Conservation (phyloP, 2,329 filamentous ascomycete species). For the Penicillium sp. region DNA sequence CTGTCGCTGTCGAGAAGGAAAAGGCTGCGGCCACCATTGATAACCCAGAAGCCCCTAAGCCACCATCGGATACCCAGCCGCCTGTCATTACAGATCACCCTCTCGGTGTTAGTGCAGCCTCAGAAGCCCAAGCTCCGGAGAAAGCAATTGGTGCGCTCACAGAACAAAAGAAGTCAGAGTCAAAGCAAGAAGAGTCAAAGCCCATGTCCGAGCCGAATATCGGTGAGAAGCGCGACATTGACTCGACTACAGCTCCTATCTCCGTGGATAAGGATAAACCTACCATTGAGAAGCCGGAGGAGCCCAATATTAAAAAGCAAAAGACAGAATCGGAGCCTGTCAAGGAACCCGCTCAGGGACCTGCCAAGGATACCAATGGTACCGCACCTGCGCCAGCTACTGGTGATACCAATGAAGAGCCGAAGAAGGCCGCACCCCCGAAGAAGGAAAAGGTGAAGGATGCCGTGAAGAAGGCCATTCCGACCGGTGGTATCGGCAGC, state of each 20-base stretch:
- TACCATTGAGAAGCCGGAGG: constrained; percentile 13
- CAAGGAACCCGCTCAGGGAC: constrained; percentile 1
- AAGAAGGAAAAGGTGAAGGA: constrained; percentile 34
- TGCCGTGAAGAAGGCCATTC: constrained; percentile 25
- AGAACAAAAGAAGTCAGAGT: constrained; percentile 3
- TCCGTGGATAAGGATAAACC: constrained; percentile 16
- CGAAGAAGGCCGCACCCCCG: constrained; percentile 31
- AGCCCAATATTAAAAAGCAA: constrained; percentile 36
- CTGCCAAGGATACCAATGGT: constrained; percentile 15
- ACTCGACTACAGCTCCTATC: constrained; percentile 5
- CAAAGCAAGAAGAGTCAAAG: neutral
- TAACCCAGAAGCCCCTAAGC: constrained; percentile 8
- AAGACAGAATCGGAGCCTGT: constrained; percentile 23
- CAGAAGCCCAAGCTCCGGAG: constrained; percentile 8
- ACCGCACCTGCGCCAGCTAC: neutral
- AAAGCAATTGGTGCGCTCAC: neutral
- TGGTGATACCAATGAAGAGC: constrained; percentile 24
- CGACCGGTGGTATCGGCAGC: constrained; percentile 37
- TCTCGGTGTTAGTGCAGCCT: constrained; percentile 6
- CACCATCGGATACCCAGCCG: constrained; percentile 9
- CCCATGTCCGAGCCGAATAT: constrained; percentile 5
- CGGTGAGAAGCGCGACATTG: constrained; percentile 22
- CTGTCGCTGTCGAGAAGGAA: constrained; percentile 1
- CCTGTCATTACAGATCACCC: constrained; percentile 1
- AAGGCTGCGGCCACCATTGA: constrained; percentile 4